Percentiles rank a stretch among this genome's conserved stretches.
phyloP scores from a whole-genome alignment of 768 basidiomycete genomes.

The Trametes cubensis region DNA sequence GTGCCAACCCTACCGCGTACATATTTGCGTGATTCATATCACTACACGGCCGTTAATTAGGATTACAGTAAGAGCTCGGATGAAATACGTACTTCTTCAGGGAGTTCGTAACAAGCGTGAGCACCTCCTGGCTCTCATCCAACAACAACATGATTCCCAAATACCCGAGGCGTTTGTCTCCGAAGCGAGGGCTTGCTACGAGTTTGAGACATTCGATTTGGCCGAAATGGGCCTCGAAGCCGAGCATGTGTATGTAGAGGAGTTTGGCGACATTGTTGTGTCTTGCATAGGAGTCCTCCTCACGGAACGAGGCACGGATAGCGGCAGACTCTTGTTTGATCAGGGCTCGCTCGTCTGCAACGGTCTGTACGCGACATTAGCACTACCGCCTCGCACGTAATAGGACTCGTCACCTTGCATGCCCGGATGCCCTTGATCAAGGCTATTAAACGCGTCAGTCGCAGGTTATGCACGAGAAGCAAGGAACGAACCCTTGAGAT shows the following conservation, averaged over 20 bases:
- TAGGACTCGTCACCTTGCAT: slow-evolving; percentile 67
- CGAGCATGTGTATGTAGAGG: slow-evolving; percentile 98
- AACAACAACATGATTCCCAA: slow-evolving; percentile 96
- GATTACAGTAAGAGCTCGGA: background rate
- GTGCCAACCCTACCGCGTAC: slow-evolving; percentile 95
- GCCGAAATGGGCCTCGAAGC: slow-evolving; percentile 97
- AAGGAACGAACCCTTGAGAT: slow-evolving; percentile 75
- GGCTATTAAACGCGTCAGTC: slow-evolving; percentile 51
- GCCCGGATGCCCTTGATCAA: slow-evolving; percentile 97
- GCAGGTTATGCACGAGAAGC: background rate
- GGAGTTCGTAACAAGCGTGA: slow-evolving; percentile 97
- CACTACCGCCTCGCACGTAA: slow-evolving; percentile 16
- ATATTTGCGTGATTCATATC: slow-evolving; percentile 99
- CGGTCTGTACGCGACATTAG: slow-evolving; percentile 60
- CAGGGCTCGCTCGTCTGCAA: slow-evolving; percentile 96
- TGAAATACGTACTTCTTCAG: slow-evolving; percentile 81
- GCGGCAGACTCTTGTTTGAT: slow-evolving; percentile 98
- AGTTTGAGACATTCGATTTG: slow-evolving; percentile 97
- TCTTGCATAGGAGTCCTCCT: slow-evolving; percentile 93
- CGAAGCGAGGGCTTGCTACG: slow-evolving; percentile 92
- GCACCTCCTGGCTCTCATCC: slow-evolving; percentile 97
- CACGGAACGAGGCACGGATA: slow-evolving; percentile 94
- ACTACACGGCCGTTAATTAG: slow-evolving; percentile 46
- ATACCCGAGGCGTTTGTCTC: slow-evolving; percentile 95
- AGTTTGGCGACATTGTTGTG: slow-evolving; percentile 98